Evolutionary conservation across 208 protist species (phyloP), one percentile per base, ranked within the genome.

Genomic region (Crithidia thermophila): DNA sequence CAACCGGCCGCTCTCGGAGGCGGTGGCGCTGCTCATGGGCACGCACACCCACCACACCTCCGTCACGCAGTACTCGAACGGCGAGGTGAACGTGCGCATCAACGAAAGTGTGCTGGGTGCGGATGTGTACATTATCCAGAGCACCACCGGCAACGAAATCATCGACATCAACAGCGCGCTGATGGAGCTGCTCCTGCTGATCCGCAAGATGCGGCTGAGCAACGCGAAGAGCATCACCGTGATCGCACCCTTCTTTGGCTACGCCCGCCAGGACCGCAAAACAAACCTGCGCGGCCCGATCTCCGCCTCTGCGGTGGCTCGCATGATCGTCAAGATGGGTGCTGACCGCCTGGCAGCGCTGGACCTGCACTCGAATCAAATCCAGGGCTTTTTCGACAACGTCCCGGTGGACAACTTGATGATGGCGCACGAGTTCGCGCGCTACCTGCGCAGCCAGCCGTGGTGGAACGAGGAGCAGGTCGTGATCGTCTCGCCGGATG

Each of bases 71-170:
- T 96, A 91, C 74, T 82, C 84, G 1, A 95, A 85, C 76, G 91
- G 90, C 5, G 94, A 98, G 77, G 91, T 97, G 64, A 84, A 85
- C 64, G 86, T 98, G 39, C 87, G 97, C 47, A 97, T 98, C 63
- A 82, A 90, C 43, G 96, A 98, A 47, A 94, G 84, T 62, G 94
- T 99, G 36, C 86, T 98, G 53, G 98, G 97, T 27, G 83, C 79
- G 23, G 97, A 99, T 80, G 91, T 99, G 34, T 99, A 95, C 79
- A 98, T 99, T 51, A 97, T 99, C 58, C 96, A 99, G 74, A 90
- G 92, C 60, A 98, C 94, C 4, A 98, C 87, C 21, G 87, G 91
- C 46, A 98, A 98, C 62, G 80, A 87, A 45, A 61, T 94, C 14
- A 76, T 94, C 11, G 86, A 97, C 63, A 87, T 98, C 37, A 99